Percentiles rank a stretch among this genome's conserved stretches.
phyloP scores from a whole-genome alignment of 2,329 filamentous ascomycete species.

The Tolypocladium pustulatum region DNA sequence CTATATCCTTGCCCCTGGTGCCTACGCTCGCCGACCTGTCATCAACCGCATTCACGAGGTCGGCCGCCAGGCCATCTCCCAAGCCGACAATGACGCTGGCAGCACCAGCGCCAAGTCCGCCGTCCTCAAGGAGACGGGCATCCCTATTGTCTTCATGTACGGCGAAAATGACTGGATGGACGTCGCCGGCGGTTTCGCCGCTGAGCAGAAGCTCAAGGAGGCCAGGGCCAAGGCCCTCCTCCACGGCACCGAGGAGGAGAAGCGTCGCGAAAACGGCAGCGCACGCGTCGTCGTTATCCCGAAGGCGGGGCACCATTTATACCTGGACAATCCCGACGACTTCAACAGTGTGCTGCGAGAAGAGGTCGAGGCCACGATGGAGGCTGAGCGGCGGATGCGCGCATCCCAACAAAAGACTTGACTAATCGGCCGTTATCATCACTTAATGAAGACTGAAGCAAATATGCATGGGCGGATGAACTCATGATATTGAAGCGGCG shows the following conservation, averaged over 20 bases:
- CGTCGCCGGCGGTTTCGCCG: constrained; percentile 69
- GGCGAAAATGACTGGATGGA: constrained; percentile 99
- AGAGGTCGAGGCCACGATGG: constrained; percentile 41
- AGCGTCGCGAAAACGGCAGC: constrained; percentile 61
- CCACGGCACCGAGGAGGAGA: constrained; percentile 56
- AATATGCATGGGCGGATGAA: too few species aligned
- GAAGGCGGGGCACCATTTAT: constrained; percentile 49
- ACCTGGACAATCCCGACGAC: constrained; percentile 47
- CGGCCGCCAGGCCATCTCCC: constrained; percentile 55
- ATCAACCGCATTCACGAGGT: constrained; percentile 81
- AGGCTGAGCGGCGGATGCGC: constrained; percentile 15
- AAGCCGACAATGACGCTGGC: constrained; percentile 10
- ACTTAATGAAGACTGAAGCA: background rate
- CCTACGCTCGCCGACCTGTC: constrained; percentile 78
- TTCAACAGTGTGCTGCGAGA: constrained; percentile 43
- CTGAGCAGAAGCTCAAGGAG: constrained; percentile 67
- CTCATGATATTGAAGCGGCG: background rate
- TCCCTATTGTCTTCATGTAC: constrained; percentile 89
- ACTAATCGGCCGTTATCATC: background rate
- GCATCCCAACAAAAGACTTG: background rate
- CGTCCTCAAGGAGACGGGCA: constrained; percentile 44
- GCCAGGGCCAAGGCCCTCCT: constrained; percentile 50
- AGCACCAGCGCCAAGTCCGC: background rate
- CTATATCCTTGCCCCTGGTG: constrained; percentile 87
- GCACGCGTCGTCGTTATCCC: constrained; percentile 72